Base-by-base conservation (phyloP, 257 asterid genomes). In the Cynanchum wilfordii region DNA sequence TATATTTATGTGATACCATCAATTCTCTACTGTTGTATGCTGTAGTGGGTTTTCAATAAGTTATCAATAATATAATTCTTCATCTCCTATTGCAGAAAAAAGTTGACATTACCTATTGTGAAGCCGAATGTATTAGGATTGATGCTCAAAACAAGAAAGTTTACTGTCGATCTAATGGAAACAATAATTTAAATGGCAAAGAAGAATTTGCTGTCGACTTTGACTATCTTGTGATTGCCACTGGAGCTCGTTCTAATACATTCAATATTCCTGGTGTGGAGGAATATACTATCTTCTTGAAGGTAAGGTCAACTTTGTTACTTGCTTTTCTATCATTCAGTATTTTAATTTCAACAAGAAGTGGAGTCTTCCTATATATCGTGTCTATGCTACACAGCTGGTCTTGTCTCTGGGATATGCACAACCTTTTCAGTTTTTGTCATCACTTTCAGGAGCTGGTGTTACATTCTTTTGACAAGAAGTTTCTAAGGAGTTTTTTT, bases 211-310 rank as follows among this genome's bases (percentile, higher is more conserved):
- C 81, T 49, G 96, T 94, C 29, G 97, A 94, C 79, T 94, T 87
- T 82, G 99, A 94, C 88, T 91, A 94, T 83, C 99, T 94, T 49
- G 95, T 94, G 75, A 79, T 94, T 77, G 78, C 90, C 20, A 59
- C 87, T 59, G 99, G 99, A 52, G 99, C 99, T 59, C 97, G 97
- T 63, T 67, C 92, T 79, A 94, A 88, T 78, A 94, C 99, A 69
- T 94, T 94, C 71, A 94, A 91, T 85, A 89, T 90, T 78, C 99
- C 99, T 76, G 99, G 99, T 57, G 97, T 94, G 67, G 94, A 88
- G 17, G 97, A 94, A 81, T 82, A 94, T 80, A 89, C 96, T 66
- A 91, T 79, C 80, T 94, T 94, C 89, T 80, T 94, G 84, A 94
- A 94, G 96, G 97, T 89, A 77, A 80, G 22, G 55, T n/a, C 16